Evolutionary conservation across 2,329 filamentous ascomycete genomes (phyloP), one percentile per base, ranked within the genome.

Genomic region (Aspergillus tanneri): DNA sequence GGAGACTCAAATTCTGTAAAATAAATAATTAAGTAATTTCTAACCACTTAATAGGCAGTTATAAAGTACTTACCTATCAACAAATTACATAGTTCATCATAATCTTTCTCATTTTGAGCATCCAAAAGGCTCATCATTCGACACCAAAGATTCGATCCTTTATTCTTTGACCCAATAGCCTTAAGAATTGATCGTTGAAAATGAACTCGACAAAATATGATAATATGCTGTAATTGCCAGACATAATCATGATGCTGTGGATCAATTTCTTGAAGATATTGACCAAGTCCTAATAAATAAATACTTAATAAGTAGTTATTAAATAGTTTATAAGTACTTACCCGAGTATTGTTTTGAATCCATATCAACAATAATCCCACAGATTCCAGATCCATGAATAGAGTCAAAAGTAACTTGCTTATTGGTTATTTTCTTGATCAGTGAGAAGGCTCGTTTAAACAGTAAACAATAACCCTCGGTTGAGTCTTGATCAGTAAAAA

Each of bases 201-300:
- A 42, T 52, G 41, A 19, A 52, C 40, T 16, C 41, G 35, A 22
- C 45, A 45, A 24, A 52, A 52, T 16, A 52, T 23, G 34, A 51
- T 35, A 24, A 51, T 44, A 44, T 47, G 27, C 39, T 47, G 32
- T 16, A 51, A 21, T 10, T 51, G 49, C 49, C 44, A 51, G 35
- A 39, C 41, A 6, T 11, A 3, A 30, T 28, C 28, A 35, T 35
- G 43, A 14, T 41, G 24, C 35, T 23, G 14, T 14, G 44, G 40
- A 22, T 51, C 49, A 40, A 51, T 44, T 23, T 51, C 40, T n/a
- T 25, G 35, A 35, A 51, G 44, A 36, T 51, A 47, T 32, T 35
- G 35, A 22, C 36, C 37, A 32, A 46, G 44, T 3, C 44, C 44
- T n/a, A 40, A 34, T 32, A 18, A 19, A 24, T 18, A 25, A 37